These are phyloP conservation scores for Wickerhamiella occidentalis DNA, from an alignment of 805 yeast genomes.

Conservation along the genomic window DNA sequence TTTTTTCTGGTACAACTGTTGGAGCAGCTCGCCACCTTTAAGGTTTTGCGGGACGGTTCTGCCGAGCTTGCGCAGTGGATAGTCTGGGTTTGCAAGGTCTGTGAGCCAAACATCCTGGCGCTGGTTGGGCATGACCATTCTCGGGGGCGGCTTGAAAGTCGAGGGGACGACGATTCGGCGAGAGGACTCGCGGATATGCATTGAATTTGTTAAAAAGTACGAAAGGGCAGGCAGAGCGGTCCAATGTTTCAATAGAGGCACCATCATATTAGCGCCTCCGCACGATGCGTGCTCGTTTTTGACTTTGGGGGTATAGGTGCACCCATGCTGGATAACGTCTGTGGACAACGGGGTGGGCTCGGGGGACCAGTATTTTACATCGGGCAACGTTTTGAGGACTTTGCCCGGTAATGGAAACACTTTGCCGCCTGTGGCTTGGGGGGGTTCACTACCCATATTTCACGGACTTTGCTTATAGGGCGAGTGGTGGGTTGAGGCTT, in stretches of 20 bases:
- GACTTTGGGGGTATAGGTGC: slow-evolving; percentile 49
- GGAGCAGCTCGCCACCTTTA: slow-evolving; percentile 57
- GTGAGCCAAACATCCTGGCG: slow-evolving; percentile 76
- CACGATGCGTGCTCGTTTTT: slow-evolving; percentile 60
- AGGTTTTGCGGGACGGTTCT: slow-evolving; percentile 86
- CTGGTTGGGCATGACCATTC: slow-evolving; percentile 82
- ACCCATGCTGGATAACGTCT: slow-evolving; percentile 56
- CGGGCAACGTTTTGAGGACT: slow-evolving; percentile 41
- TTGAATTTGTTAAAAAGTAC: slow-evolving; percentile 36
- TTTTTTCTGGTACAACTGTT: slow-evolving; percentile 51
- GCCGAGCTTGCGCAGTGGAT: slow-evolving; percentile 56
- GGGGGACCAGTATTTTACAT: slow-evolving; percentile 60
- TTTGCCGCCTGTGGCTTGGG: slow-evolving; percentile 12
- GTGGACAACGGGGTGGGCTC: slow-evolving; percentile 36
- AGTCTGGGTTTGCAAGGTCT: slow-evolving; percentile 56
- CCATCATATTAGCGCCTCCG: slow-evolving; percentile 37
- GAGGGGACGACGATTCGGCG: slow-evolving; percentile 39
- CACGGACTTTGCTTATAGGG: slow-evolving; percentile 1
- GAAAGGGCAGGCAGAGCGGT: slow-evolving; percentile 39
- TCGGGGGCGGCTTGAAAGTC: slow-evolving; percentile 67
- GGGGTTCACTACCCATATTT: slow-evolving; percentile 1
- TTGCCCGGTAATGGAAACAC: slow-evolving; percentile 27
- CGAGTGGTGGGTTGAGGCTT: not conserved
- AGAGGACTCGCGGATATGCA: slow-evolving; percentile 36
- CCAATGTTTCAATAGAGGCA: slow-evolving; percentile 30